phyloP scores from a whole-genome alignment of 768 basidiomycete genomes.

The Lactifluus pinguis region DNA sequence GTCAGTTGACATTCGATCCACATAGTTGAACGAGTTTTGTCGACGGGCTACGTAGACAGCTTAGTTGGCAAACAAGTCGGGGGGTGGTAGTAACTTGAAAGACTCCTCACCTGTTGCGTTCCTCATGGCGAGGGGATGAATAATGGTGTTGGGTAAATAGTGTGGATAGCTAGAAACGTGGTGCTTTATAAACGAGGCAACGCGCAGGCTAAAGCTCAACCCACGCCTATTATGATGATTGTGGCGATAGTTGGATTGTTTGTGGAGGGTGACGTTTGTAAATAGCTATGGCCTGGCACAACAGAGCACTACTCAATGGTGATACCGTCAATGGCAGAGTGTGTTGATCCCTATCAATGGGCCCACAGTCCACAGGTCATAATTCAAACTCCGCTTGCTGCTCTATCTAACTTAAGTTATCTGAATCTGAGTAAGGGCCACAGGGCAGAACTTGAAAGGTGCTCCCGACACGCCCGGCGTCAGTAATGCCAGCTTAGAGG shows the following conservation, averaged over 20 bases:
- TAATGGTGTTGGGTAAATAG: too few relatives aligned
- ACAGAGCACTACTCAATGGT: too few relatives aligned
- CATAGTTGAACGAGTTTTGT: conserved; percentile 52
- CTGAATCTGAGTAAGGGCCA: too few relatives aligned
- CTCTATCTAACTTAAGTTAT: too few relatives aligned
- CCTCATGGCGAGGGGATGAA: neutral
- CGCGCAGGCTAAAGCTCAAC: neutral
- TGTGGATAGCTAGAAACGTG: neutral
- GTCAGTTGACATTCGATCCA: conserved; percentile 43
- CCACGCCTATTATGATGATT: neutral
- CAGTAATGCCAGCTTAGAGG: too few relatives aligned
- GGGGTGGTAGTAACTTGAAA: neutral
- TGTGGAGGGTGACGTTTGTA: neutral
- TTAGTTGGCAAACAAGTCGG: neutral
- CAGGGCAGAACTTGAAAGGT: too few relatives aligned
- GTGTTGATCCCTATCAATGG: too few relatives aligned
- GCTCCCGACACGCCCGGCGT: too few relatives aligned
- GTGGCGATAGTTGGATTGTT: neutral
- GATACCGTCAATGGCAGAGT: too few relatives aligned
- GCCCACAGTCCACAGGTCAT: too few relatives aligned
- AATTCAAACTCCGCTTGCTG: too few relatives aligned
- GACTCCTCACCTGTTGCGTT: neutral
- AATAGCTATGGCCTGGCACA: too few relatives aligned
- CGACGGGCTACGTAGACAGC: conserved; percentile 6
- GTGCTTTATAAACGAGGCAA: neutral